A percentile compares a stretch with the other conserved stretches of the same genome.
phyloP scores from a whole-genome alignment of 2,329 filamentous ascomycete genomes.

The Beauveria varroae region DNA sequence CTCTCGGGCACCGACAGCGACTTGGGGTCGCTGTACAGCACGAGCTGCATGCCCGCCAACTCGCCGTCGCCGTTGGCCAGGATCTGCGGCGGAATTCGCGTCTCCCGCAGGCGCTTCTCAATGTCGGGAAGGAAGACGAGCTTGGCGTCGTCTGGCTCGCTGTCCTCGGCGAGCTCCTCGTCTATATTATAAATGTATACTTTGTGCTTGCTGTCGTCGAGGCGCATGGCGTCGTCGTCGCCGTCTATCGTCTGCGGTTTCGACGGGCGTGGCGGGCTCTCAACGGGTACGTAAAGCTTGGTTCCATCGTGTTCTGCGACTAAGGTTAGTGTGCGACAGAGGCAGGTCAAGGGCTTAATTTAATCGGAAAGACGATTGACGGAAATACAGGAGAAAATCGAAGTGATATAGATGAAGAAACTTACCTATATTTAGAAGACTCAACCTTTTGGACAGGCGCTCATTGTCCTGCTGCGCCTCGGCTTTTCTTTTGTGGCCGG shows the following conservation, averaged over 20 bases:
- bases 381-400: background rate
- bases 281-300: conserved; percentile 60
- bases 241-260: conserved; percentile 9
- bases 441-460: conserved; percentile 77
- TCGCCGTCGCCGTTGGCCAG: conserved; percentile 49
- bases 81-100: conserved; percentile 61
- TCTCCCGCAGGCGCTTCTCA: conserved; percentile 66
- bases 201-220: conserved; percentile 81
- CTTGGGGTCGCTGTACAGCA: conserved; percentile 75
- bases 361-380: background rate
- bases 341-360: too few species aligned
- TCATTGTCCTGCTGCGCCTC: conserved; percentile 52
- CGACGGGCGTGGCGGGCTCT: conserved; percentile 29
- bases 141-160: conserved; percentile 39
- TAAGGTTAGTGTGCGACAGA: background rate
- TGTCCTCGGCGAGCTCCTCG: conserved; percentile 63
- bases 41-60: conserved; percentile 60
- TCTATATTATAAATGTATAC: conserved; percentile 90
- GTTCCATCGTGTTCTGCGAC: conserved; percentile 50
- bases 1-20: conserved; percentile 70
- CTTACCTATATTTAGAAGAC: conserved; percentile 73
- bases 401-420: conserved; percentile 9
- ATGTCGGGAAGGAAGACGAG: conserved; percentile 81
- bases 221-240: conserved; percentile 61
- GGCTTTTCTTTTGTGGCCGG: conserved; percentile 50